These are phyloP conservation scores for Rhynchosporium agropyri DNA, from an alignment of 2,329 filamentous ascomycete species.

Conservation along the genomic window DNA sequence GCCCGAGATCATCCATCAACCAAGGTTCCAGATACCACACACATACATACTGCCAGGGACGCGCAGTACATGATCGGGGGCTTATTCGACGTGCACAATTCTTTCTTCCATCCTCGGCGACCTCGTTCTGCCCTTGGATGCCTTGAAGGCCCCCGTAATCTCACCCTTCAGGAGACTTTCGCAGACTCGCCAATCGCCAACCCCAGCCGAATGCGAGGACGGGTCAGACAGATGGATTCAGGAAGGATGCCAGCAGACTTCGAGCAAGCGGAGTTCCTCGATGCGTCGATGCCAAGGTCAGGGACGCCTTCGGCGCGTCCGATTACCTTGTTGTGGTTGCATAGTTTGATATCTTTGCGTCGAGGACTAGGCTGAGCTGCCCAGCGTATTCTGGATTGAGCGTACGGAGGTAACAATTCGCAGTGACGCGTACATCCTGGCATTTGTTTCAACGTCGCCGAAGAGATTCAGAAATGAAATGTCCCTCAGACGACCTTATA, in stretches of 20 bases:
- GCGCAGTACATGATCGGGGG: no score
- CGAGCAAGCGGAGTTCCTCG: not conserved
- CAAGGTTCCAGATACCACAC: no score
- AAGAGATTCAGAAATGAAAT: not conserved
- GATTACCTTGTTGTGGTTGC: not conserved
- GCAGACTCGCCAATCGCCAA: not conserved
- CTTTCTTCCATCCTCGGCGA: no score
- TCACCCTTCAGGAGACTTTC: no score
- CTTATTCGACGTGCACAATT: no score
- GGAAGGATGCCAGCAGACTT: slow-evolving; percentile 5
- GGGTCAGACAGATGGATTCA: slow-evolving; percentile 3
- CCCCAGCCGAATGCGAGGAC: slow-evolving; percentile 7
- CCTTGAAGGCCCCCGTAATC: no score
- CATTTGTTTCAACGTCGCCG: not conserved
- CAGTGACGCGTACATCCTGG: slow-evolving; percentile 11
- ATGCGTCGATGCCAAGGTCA: not conserved
- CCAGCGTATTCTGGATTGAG: slow-evolving; percentile 5
- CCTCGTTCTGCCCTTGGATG: no score
- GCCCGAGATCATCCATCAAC: no score
- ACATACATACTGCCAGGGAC: no score
- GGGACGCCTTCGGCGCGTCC: slow-evolving; percentile 1
- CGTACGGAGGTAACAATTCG: not conserved
- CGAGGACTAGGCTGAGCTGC: slow-evolving; percentile 3
- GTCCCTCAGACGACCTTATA: slow-evolving; percentile 1
- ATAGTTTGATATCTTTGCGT: not conserved